Base-by-base conservation (phyloP, 2,329 filamentous ascomycete genomes). In the Cladosporium colombiae region DNA sequence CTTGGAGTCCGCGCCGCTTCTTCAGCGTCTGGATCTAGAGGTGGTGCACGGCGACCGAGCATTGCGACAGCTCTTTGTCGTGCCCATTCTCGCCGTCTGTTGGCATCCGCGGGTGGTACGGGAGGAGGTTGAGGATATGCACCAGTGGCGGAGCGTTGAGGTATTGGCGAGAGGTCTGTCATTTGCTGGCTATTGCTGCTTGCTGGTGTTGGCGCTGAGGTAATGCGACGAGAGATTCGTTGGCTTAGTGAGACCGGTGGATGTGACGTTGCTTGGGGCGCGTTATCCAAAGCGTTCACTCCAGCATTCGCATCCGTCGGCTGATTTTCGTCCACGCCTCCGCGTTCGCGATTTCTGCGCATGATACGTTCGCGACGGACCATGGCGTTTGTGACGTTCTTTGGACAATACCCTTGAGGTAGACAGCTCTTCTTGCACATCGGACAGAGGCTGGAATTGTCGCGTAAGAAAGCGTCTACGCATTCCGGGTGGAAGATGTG, bases 401-500 rank as follows among this genome's bases (percentile, higher is more conserved):
- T 79, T 0, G 82, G 81, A 67, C 81, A 83, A 62, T 79, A 84
- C 21, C 83, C 91, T 80, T 71, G 76, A 73, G 93, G 93, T 0
- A 97, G 80, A 73, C 93, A 91, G 59, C 86, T 91, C 67, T 89
- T 86, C 77, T 97, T 97, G 82, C 95, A 99, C 71, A 96, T 82
- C 0, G 95, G 94, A 74, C 95, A 99, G 1, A 97, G 83, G 21
- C 91, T 96, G 74, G 91, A 96, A 74, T 90, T 89, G 64, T 88
- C 84, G 52, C 85, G 83, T 14, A 98, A 82, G 72, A 95, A 97
- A 25, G 89, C 86, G 74, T 98, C 93, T 69, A 98, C 93, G 74
- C 95, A 99, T 69, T 91, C 89, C 0, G 91, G 90, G 70, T 99
- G 94, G 78, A 93, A 99, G 65, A 98, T 94, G 76, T 99, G 95